Evolutionary conservation across 768 basidiomycete genomes (phyloP).

Genomic region (Chalciporus sphaerocephalus): DNA sequence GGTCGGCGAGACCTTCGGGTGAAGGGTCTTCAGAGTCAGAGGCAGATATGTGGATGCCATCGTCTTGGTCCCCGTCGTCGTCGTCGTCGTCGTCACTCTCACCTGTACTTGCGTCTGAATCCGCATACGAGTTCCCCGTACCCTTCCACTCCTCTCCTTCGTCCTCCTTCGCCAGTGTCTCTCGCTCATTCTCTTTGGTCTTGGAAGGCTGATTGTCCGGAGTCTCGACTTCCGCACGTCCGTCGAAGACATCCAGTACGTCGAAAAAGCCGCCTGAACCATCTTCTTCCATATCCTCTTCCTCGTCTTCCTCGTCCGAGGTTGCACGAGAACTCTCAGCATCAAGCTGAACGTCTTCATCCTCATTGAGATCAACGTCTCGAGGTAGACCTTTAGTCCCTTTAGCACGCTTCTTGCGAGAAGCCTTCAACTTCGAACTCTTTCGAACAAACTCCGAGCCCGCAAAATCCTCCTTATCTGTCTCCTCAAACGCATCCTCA

Average conservation of each 20-base stretch:
- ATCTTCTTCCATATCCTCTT: conserved; percentile 44
- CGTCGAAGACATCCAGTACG: conserved; percentile 62
- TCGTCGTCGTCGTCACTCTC: conserved; percentile 40
- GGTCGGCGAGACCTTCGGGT: conserved; percentile 60
- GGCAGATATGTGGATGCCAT: conserved; percentile 46
- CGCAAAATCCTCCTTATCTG: conserved; percentile 73
- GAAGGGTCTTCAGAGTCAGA: conserved; percentile 46
- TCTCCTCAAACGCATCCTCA: conserved; percentile 80
- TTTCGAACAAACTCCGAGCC: conserved; percentile 44
- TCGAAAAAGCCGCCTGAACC: conserved; percentile 58
- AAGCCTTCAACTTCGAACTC: conserved; percentile 19
- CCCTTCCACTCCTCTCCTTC: conserved; percentile 27
- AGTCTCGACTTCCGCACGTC: conserved; percentile 41
- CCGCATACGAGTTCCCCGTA: conserved; percentile 6
- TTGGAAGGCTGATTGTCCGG: conserved; percentile 11
- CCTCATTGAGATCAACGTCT: conserved; percentile 67
- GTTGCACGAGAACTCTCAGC: conserved; percentile 17
- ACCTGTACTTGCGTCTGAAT: conserved; percentile 33
- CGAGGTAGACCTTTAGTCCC: conserved; percentile 33
- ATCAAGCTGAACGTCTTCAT: conserved; percentile 32
- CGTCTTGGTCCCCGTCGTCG: conserved; percentile 33
- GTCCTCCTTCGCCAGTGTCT: conserved; percentile 49
- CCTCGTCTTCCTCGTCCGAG: conserved; percentile 34
- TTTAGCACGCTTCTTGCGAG: conserved; percentile 23
- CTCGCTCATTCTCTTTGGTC: conserved; percentile 3